Evolutionary conservation across 352 stramenopile species (phyloP).

Genomic region (Pythium monospermum): DNA sequence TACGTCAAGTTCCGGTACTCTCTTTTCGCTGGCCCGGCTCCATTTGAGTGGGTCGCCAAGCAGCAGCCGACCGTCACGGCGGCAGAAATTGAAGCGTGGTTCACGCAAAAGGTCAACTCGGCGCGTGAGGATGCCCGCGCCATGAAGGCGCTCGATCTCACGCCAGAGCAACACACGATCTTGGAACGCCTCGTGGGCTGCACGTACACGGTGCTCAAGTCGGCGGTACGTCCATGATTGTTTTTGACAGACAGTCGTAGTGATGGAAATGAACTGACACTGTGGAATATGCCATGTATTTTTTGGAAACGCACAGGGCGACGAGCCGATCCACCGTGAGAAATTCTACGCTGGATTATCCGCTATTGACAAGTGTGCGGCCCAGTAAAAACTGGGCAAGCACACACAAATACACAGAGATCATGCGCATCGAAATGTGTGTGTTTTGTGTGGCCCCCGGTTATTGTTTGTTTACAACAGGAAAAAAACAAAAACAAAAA

Average conservation of each 20-base stretch:
- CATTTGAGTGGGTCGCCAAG: conserved; percentile 37
- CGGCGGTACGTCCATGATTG: conserved; percentile 15
- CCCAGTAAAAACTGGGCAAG: not conserved
- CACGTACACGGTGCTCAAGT: conserved; percentile 16
- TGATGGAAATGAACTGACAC: no score
- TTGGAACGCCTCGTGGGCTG: conserved; percentile 26
- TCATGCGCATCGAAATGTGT: not conserved
- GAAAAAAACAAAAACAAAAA: no score
- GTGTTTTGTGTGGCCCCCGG: no score
- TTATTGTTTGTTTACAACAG: no score
- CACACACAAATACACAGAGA: not conserved
- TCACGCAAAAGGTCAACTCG: conserved; percentile 20
- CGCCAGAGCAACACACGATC: conserved; percentile 9
- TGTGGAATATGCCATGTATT: no score
- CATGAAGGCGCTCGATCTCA: conserved; percentile 15
- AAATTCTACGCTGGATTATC: conserved; percentile 8
- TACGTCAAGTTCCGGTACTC: conserved; percentile 53
- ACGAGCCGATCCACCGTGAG: conserved; percentile 6
- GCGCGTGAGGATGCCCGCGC: conserved; percentile 20
- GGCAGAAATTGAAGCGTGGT: conserved; percentile 25
- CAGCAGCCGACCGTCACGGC: conserved; percentile 13
- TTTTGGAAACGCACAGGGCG: not conserved
- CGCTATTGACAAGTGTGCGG: conserved; percentile 8
- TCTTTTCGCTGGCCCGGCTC: conserved; percentile 27
- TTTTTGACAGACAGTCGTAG: no score